These are phyloP conservation scores for Rhododendron mucronatum DNA, from an alignment of 148 eudicot genomes.

Conservation along the genomic window DNA sequence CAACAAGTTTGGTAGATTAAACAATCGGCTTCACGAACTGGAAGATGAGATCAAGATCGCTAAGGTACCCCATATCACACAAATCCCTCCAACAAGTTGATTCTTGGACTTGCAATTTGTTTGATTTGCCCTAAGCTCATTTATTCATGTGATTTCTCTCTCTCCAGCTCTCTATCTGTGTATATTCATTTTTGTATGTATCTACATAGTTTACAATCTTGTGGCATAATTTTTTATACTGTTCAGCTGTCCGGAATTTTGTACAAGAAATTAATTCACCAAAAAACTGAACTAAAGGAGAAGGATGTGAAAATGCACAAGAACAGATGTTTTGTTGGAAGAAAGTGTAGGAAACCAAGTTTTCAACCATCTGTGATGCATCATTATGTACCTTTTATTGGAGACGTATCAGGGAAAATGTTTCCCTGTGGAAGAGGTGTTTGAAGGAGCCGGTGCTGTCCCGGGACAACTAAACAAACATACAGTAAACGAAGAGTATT, in stretches of 20 bases:
- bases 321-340: not conserved
- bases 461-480: not conserved
- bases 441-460: not conserved
- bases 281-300: not conserved
- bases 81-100: not conserved
- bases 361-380: not conserved
- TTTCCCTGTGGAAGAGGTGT: not conserved
- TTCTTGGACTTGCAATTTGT: not conserved
- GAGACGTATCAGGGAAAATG: not conserved
- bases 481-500: not conserved
- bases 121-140: not conserved
- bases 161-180: not conserved
- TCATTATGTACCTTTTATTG: not conserved
- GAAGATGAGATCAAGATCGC: constrained; percentile 75
- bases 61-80: constrained; percentile 40
- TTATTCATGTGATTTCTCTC: not conserved
- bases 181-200: not conserved
- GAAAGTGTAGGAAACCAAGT: not conserved
- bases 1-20: constrained; percentile 84
- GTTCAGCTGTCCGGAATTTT: not conserved
- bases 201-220: not conserved
- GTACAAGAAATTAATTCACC: not conserved
- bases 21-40: constrained; percentile 79
- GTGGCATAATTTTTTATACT: not conserved
- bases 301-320: not conserved